Evolutionary conservation across 805 yeast genomes (phyloP).

Genomic region (Suhomyces tanzawaensis): DNA sequence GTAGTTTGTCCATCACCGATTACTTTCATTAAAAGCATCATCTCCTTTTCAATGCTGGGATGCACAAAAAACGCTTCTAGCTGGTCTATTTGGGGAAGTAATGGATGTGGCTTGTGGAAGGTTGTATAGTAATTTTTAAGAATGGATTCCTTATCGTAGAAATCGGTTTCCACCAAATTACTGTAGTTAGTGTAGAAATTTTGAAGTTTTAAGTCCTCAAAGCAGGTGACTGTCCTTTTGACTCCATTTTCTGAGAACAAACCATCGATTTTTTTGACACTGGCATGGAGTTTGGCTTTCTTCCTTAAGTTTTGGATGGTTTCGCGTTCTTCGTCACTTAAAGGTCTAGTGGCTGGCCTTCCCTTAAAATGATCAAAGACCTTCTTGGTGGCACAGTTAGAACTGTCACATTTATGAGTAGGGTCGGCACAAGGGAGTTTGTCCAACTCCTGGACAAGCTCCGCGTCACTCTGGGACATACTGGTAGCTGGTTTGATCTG

Average conservation of each 20-base stretch:
- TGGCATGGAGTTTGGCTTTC: conserved; percentile 5
- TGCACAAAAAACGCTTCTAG: conserved; percentile 30
- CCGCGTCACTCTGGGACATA: neutral
- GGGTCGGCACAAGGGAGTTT: conserved; percentile 7
- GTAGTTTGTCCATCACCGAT: conserved; percentile 48
- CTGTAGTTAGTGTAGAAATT: conserved; percentile 6
- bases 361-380: conserved; percentile 2
- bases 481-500: neutral
- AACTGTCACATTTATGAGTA: neutral
- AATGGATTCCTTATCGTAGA: conserved; percentile 3
- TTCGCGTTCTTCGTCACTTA: conserved; percentile 1
- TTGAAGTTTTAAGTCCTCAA: conserved; percentile 6
- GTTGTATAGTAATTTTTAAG: conserved; percentile 29
- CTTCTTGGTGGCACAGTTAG: conserved; percentile 4
- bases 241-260: conserved; percentile 1
- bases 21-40: conserved; percentile 47
- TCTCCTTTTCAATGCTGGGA: conserved; percentile 37
- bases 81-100: conserved; percentile 41
- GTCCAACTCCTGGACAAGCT: conserved; percentile 1
- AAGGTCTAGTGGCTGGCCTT: conserved; percentile 1
- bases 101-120: conserved; percentile 47
- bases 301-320: conserved; percentile 5
- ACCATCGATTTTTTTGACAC: conserved; percentile 6
- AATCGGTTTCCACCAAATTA: conserved; percentile 21
- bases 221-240: neutral